phyloP scores from a whole-genome alignment of 352 stramenopile species.

The Pythium folliculosum region DNA sequence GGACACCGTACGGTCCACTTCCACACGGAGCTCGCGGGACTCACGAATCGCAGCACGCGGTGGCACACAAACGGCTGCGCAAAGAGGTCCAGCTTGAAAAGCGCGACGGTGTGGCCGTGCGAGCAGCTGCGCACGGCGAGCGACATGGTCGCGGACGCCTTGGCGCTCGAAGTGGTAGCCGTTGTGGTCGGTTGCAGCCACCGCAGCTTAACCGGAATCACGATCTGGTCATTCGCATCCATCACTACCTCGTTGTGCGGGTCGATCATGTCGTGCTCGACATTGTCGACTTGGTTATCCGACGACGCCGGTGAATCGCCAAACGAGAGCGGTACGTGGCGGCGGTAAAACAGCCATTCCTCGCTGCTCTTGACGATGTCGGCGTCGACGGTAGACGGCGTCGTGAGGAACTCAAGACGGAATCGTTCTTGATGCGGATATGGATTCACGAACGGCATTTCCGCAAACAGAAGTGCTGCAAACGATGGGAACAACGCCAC shows the following conservation, averaged over 20 bases:
- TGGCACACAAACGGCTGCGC: slow-evolving; percentile 83
- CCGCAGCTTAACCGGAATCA: slow-evolving; percentile 87
- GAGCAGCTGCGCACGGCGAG: slow-evolving; percentile 72
- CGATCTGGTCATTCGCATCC: slow-evolving; percentile 79
- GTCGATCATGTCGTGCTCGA: slow-evolving; percentile 95
- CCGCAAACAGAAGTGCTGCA: slow-evolving; percentile 85
- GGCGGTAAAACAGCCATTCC: slow-evolving; percentile 88
- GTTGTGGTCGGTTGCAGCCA: slow-evolving; percentile 52
- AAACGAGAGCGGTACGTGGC: slow-evolving; percentile 60
- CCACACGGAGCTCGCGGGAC: slow-evolving; percentile 57
- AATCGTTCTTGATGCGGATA: slow-evolving; percentile 92
- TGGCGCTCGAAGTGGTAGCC: background rate
- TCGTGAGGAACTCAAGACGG: slow-evolving; percentile 72
- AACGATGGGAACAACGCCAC: slow-evolving; percentile 83
- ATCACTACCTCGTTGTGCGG: slow-evolving; percentile 85
- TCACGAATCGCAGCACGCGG: slow-evolving; percentile 74
- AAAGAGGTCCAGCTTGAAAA: slow-evolving; percentile 86
- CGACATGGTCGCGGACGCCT: slow-evolving; percentile 22
- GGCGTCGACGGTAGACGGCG: slow-evolving; percentile 46
- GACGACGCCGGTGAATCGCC: slow-evolving; percentile 7
- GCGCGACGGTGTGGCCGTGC: slow-evolving; percentile 88
- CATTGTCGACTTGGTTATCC: slow-evolving; percentile 28
- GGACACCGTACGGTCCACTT: slow-evolving; percentile 53
- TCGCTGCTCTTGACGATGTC: slow-evolving; percentile 74
- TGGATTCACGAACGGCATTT: slow-evolving; percentile 89